These are phyloP conservation scores for Aspergillus nidulans DNA, from an alignment of 495 filamentous ascomycete genomes.

Conservation along the genomic window DNA sequence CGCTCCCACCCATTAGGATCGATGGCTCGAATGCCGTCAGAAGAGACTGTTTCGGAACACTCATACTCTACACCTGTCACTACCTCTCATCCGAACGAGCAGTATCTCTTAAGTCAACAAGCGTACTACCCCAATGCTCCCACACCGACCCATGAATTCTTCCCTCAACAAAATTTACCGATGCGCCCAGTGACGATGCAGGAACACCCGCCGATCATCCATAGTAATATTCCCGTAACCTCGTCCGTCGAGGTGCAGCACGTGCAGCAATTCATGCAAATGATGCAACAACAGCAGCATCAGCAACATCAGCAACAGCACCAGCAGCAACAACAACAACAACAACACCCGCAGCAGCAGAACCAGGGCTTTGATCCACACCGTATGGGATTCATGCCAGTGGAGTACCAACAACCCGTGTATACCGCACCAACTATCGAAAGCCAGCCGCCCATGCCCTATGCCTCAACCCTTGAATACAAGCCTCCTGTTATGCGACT, in stretches of 20 bases:
- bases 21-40: slow-evolving; percentile 38
- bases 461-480: slow-evolving; percentile 36
- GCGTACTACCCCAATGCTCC: slow-evolving; percentile 35
- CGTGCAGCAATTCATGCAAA: slow-evolving; percentile 35
- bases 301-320: not conserved
- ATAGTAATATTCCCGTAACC: slow-evolving; percentile 28
- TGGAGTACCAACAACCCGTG: slow-evolving; percentile 33
- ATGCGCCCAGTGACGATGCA: slow-evolving; percentile 32
- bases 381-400: slow-evolving; percentile 34
- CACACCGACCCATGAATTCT: slow-evolving; percentile 38
- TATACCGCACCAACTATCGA: slow-evolving; percentile 27
- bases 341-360: slow-evolving; percentile 3
- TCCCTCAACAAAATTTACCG: slow-evolving; percentile 31
- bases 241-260: slow-evolving; percentile 33
- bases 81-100: slow-evolving; percentile 29
- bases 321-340: not conserved
- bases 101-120: slow-evolving; percentile 39
- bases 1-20: slow-evolving; percentile 63
- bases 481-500: slow-evolving; percentile 35
- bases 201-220: slow-evolving; percentile 30
- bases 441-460: slow-evolving; percentile 36
- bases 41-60: slow-evolving; percentile 40
- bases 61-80: slow-evolving; percentile 16
- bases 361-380: slow-evolving; percentile 34
- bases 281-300: slow-evolving; percentile 18